Evolutionary conservation across 108 stramenopile species (phyloP).

Genomic region (Fragilariopsis cylindrus): DNA sequence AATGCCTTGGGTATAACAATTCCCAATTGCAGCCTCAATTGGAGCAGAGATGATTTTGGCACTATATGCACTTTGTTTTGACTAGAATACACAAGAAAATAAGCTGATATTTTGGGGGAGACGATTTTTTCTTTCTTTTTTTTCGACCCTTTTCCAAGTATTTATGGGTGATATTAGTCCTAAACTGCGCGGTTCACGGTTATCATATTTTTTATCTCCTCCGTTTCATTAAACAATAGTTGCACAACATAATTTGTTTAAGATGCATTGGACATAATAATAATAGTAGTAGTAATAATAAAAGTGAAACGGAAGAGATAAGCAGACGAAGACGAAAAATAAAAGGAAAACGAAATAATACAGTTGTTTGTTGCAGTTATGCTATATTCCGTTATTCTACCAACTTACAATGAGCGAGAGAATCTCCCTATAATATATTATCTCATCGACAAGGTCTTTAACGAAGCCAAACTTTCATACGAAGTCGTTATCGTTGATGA

Average conservation of each 20-base stretch:
- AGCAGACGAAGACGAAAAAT: background rate
- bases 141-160: no score
- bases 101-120: no score
- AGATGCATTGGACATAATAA: background rate
- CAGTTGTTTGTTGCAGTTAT: slow-evolving; percentile 11
- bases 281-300: background rate
- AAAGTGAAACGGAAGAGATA: background rate
- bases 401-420: slow-evolving; percentile 97
- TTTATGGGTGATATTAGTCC: no score
- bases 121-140: no score
- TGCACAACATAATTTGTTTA: background rate
- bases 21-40: no score
- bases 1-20: no score
- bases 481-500: slow-evolving; percentile 98
- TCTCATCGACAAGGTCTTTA: slow-evolving; percentile 83
- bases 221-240: no score
- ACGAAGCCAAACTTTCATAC: slow-evolving; percentile 60
- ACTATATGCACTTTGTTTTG: no score
- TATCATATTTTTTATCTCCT: no score
- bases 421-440: slow-evolving; percentile 96
- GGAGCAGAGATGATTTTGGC: no score
- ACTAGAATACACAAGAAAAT: no score
- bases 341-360: background rate
- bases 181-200: no score
- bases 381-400: slow-evolving; percentile 96